A percentile compares a stretch with the other conserved stretches of the same genome.
phyloP scores from a whole-genome alignment of 2,329 filamentous ascomycete genomes.

The Aspergillus sp. region DNA sequence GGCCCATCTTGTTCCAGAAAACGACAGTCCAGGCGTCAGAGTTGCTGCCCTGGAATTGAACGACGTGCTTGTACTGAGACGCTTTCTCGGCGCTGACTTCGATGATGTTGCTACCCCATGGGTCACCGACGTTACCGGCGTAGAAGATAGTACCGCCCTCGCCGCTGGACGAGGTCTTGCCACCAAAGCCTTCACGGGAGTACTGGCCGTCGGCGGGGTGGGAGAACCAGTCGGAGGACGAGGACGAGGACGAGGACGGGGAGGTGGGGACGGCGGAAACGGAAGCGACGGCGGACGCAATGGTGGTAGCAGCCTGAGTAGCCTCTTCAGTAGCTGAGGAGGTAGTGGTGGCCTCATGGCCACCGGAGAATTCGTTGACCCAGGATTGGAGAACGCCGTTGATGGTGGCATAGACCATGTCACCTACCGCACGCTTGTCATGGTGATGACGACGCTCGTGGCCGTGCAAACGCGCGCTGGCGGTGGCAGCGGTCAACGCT shows the following conservation, averaged over 20 bases:
- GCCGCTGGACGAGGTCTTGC: constrained; percentile 10
- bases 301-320: constrained; percentile 6
- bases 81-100: constrained; percentile 26
- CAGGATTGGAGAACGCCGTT: constrained; percentile 28
- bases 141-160: constrained; percentile 17
- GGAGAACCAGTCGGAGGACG: constrained; percentile 17
- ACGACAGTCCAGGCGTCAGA: constrained; percentile 27
- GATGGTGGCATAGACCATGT: constrained; percentile 27
- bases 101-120: constrained; percentile 38
- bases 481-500: constrained; percentile 31
- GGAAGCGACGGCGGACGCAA: constrained; percentile 1
- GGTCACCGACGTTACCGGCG: constrained; percentile 30
- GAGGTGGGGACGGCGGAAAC: constrained; percentile 9
- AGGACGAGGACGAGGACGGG: constrained; percentile 3
- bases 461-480: constrained; percentile 31
- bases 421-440: constrained; percentile 28
- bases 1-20: constrained; percentile 38
- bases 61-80: constrained; percentile 31
- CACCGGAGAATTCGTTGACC: constrained; percentile 27
- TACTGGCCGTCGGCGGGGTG: constrained; percentile 15
- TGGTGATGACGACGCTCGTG: constrained; percentile 34
- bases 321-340: constrained; percentile 9
- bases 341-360: constrained; percentile 5
- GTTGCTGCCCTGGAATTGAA: constrained; percentile 26
- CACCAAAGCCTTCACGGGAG: constrained; percentile 28